A percentile compares a stretch with the other conserved stretches of the same genome.
Evolutionary conservation across 2,329 filamentous ascomycete genomes (phyloP).

Genomic region (Aspergillus versicolor): DNA sequence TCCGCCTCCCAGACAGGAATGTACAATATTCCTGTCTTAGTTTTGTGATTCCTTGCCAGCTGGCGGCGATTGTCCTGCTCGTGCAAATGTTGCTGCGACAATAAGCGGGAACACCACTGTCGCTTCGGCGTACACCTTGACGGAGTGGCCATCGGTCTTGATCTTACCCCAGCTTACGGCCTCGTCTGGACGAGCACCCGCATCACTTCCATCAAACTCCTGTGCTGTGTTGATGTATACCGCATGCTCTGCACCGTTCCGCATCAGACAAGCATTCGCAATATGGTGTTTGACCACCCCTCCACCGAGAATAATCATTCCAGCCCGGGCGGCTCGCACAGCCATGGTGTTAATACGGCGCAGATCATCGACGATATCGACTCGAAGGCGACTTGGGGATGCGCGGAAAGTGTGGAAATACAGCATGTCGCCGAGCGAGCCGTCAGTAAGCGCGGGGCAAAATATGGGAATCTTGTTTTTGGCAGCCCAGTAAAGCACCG

Average conservation of each 20-base stretch:
- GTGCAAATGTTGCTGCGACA: slow-evolving; percentile 66
- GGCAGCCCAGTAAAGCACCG: slow-evolving; percentile 96
- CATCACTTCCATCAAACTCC: slow-evolving; percentile 97
- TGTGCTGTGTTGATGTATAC: slow-evolving; percentile 98
- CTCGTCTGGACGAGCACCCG: slow-evolving; percentile 90
- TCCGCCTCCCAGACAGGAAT: not conserved
- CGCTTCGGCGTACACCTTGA: slow-evolving; percentile 79
- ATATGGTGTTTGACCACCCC: slow-evolving; percentile 99
- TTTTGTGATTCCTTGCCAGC: slow-evolving; percentile 10
- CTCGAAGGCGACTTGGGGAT: slow-evolving; percentile 74
- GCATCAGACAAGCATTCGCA: slow-evolving; percentile 95
- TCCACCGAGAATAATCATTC: slow-evolving; percentile 93
- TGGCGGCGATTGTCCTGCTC: slow-evolving; percentile 21
- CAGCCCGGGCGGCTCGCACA: slow-evolving; percentile 79
- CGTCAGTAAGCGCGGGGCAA: slow-evolving; percentile 92
- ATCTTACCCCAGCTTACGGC: slow-evolving; percentile 99
- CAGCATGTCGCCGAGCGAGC: slow-evolving; percentile 94
- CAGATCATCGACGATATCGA: slow-evolving; percentile 94
- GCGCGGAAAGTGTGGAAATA: slow-evolving; percentile 97
- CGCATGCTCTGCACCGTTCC: slow-evolving; percentile 93
- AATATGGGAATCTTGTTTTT: slow-evolving; percentile 97
- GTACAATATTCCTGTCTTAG: slow-evolving; percentile 1
- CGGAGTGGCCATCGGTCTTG: slow-evolving; percentile 79
- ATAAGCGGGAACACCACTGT: slow-evolving; percentile 67
- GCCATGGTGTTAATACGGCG: slow-evolving; percentile 89